A percentile compares a stretch with the other conserved stretches of the same genome.
These are phyloP conservation scores for Ogataea philodendri DNA, from an alignment of 805 yeast genomes.

Conservation along the genomic window DNA sequence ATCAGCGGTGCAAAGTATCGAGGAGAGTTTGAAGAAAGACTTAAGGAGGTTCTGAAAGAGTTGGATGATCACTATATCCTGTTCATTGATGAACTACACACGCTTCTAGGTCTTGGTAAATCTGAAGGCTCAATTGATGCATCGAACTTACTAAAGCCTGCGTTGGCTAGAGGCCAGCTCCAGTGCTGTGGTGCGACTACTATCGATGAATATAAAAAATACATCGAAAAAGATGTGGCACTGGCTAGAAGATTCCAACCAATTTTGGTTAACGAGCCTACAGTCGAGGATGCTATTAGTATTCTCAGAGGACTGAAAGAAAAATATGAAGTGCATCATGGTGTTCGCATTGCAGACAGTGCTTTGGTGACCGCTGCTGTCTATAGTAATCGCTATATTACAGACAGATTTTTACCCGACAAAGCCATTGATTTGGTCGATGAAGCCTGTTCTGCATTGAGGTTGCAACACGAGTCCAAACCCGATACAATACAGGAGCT, in stretches of 20 bases:
- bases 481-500: slow-evolving; percentile 91
- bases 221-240: slow-evolving; percentile 95
- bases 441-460: slow-evolving; percentile 93
- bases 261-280: slow-evolving; percentile 81
- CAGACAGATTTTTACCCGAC: slow-evolving; percentile 90
- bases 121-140: slow-evolving; percentile 96
- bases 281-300: slow-evolving; percentile 86
- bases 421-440: slow-evolving; percentile 96
- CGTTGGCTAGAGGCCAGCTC: slow-evolving; percentile 85
- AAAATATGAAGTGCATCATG: slow-evolving; percentile 94
- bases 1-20: slow-evolving; percentile 94
- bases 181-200: slow-evolving; percentile 98
- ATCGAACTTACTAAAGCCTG: slow-evolving; percentile 88
- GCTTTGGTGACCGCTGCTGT: slow-evolving; percentile 94
- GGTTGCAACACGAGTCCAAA: slow-evolving; percentile 94
- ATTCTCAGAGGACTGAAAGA: slow-evolving; percentile 92
- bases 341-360: slow-evolving; percentile 89
- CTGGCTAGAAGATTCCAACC: slow-evolving; percentile 92
- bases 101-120: slow-evolving; percentile 86
- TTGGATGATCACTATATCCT: slow-evolving; percentile 75
- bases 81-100: slow-evolving; percentile 88
- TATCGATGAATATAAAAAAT: slow-evolving; percentile 85
- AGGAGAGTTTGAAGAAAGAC: slow-evolving; percentile 93
- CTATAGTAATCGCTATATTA: slow-evolving; percentile 83
- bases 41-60: slow-evolving; percentile 78